Percentiles rank a stretch among this genome's conserved stretches.
Conservation (phyloP, 2,329 filamentous ascomycete species). For the Neodidymelliopsis sp. region DNA sequence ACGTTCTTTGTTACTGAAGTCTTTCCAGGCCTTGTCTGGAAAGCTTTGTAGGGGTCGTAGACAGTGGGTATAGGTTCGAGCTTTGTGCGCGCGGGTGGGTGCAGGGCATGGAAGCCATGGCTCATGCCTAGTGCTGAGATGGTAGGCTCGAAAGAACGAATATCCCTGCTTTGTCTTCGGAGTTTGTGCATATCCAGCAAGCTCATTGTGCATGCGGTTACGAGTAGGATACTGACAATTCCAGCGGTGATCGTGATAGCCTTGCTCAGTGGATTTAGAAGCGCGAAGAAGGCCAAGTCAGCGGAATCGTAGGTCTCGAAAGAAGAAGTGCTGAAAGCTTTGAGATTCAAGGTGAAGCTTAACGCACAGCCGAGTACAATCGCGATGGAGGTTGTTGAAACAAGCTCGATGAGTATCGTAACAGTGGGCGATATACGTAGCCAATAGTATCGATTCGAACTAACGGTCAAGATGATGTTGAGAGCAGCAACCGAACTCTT, state of each 20-base stretch:
- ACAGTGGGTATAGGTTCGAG: slow-evolving; percentile 22
- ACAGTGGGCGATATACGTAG: slow-evolving; percentile 22
- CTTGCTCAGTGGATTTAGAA: slow-evolving; percentile 26
- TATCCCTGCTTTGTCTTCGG: neutral
- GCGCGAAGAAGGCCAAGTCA: slow-evolving; percentile 23
- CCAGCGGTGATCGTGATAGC: slow-evolving; percentile 19
- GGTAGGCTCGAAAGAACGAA: slow-evolving; percentile 32
- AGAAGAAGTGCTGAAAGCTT: neutral
- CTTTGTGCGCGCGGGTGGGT: slow-evolving; percentile 6
- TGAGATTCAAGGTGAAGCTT: slow-evolving; percentile 18
- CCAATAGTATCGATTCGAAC: slow-evolving; percentile 22
- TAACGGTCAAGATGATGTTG: slow-evolving; percentile 18
- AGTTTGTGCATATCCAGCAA: neutral
- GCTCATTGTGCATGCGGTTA: neutral
- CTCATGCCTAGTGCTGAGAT: slow-evolving; percentile 32
- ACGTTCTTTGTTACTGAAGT: slow-evolving; percentile 20
- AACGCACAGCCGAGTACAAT: slow-evolving; percentile 25
- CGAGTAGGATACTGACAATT: neutral
- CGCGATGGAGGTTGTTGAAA: slow-evolving; percentile 20
- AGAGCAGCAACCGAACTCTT: slow-evolving; percentile 19
- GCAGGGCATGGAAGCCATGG: slow-evolving; percentile 28
- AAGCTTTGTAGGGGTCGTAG: slow-evolving; percentile 25
- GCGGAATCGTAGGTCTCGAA: slow-evolving; percentile 18
- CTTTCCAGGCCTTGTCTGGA: neutral
- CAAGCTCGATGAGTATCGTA: slow-evolving; percentile 24